phyloP scores from a whole-genome alignment of 2,329 filamentous ascomycete species.

The Fusarium poae region DNA sequence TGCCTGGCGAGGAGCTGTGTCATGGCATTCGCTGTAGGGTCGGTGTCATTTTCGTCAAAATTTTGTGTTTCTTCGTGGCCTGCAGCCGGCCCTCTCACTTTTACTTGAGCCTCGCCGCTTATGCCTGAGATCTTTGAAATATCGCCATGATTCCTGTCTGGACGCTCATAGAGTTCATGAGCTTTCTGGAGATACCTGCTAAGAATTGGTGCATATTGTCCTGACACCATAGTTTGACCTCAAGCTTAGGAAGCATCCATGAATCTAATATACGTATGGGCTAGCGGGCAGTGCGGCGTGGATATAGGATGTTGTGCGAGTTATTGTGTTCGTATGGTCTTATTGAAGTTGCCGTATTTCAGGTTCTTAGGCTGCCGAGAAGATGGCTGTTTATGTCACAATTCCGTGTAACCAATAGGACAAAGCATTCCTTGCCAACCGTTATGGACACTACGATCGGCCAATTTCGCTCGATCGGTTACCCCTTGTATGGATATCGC shows the following conservation, averaged over 20 bases:
- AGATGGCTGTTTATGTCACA: background rate
- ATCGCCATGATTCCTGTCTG: background rate
- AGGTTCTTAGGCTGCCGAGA: background rate
- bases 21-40: constrained; percentile 41
- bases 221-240: constrained; percentile 37
- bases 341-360: constrained; percentile 2
- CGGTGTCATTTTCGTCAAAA: constrained; percentile 1
- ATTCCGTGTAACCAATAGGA: constrained; percentile 12
- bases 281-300: background rate
- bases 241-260: background rate
- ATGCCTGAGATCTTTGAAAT: background rate
- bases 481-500: background rate
- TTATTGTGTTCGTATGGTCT: background rate
- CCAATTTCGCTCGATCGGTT: background rate
- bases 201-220: constrained; percentile 40
- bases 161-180: constrained; percentile 27
- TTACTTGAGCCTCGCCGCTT: background rate
- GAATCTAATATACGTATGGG: background rate
- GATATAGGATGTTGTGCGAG: background rate
- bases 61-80: background rate
- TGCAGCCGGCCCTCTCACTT: background rate
- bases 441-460: background rate
- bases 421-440: background rate
- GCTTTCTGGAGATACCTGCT: constrained; percentile 46
- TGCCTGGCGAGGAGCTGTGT: constrained; percentile 50